phyloP scores from a whole-genome alignment of 2,329 filamentous ascomycete species.

The Dendrostoma leiphaemia region DNA sequence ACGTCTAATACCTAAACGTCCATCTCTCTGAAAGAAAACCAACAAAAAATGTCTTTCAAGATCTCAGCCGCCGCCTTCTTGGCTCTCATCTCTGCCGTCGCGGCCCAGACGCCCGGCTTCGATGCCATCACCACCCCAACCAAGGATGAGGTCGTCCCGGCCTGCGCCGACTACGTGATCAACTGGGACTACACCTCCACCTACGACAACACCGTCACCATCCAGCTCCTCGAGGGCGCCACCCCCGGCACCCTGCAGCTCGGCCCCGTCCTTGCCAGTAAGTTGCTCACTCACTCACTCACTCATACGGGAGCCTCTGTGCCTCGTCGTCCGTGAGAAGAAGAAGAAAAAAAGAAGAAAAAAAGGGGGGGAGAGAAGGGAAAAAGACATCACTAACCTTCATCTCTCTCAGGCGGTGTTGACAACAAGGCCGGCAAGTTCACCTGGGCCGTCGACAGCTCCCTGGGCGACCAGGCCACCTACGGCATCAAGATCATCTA shows the following conservation, averaged over 20 bases:
- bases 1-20: constrained; percentile 3
- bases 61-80: constrained; percentile 46
- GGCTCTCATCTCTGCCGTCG: constrained; percentile 48
- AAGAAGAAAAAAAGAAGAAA: neutral
- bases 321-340: too few species aligned
- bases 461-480: constrained; percentile 43
- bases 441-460: constrained; percentile 49
- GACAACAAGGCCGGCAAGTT: constrained; percentile 44
- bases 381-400: neutral
- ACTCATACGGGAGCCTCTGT: neutral
- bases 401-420: constrained; percentile 40
- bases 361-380: neutral
- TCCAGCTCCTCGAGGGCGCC: constrained; percentile 54
- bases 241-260: constrained; percentile 41
- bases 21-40: neutral
- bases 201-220: constrained; percentile 44
- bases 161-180: constrained; percentile 50
- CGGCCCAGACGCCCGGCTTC: constrained; percentile 56
- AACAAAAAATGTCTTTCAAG: constrained; percentile 54
- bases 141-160: constrained; percentile 40
- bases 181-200: constrained; percentile 45
- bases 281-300: constrained; percentile 29
- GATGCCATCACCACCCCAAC: constrained; percentile 50
- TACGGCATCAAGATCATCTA: constrained; percentile 59
- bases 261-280: constrained; percentile 46